Base-by-base conservation (phyloP, 306 rosid genomes). In the Sindora glabra region DNA sequence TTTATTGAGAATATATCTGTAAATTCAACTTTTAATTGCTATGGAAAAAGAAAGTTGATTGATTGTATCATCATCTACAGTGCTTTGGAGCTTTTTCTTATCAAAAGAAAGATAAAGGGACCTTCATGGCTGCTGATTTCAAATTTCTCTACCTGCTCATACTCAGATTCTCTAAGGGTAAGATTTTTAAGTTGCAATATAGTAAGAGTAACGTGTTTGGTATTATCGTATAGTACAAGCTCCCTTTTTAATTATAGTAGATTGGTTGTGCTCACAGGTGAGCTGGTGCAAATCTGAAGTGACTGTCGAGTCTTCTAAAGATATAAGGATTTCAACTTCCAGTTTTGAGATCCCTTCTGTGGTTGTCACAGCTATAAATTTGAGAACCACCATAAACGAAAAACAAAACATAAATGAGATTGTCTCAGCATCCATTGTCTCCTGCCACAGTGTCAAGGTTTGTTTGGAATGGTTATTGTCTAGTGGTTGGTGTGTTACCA, bases 201-300 rank as follows among this genome's bases (percentile, higher is more conserved):
- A 12, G 24, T 21, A 46, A 45, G 14, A 42, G 56, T 60, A 44
- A 25, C 42, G 19, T 26, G 15, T 42, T 64, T 59, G 41, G 44
- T 51, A 19, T 52, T 67, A 33, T 26, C 50, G 44, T 47, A 41
- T 48, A 33, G 8, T 40, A 5, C 15, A 15, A 9, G 48, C 39
- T 27, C 23, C 60, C 36, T n/a, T 65, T 56, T 69, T 59, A 57
- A 59, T 39, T 32, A 30, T 64, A 47, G 68, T 48, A 69, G 16
- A 47, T 55, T 52, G 64, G 24, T 67, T 76, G 57, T 67, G 33
- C 56, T 67, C 32, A 45, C 84, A 92, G 99, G 95, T 92, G 62
- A 89, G 97, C 83, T 92, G 99, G 94, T 92, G 96, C 89, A 86
- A 92, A 76, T 92, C 84, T 78, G 97, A 89, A 77, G 94, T 89